Base-by-base conservation (phyloP, 2,329 filamentous ascomycete genomes). In the Fusarium euwallaceae region DNA sequence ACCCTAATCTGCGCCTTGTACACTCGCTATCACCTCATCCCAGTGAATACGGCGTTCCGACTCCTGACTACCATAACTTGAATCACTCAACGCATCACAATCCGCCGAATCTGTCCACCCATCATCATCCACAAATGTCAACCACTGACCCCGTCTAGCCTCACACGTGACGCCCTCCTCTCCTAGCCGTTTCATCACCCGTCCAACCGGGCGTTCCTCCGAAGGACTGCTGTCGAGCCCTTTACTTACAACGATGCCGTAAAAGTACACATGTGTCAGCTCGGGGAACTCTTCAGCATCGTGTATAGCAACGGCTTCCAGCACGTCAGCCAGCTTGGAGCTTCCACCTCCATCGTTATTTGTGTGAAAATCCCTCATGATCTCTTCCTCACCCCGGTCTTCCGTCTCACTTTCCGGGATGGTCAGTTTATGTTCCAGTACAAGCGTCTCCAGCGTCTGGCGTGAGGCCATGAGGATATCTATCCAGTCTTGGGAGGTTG, bases 81-180 rank as follows among this genome's bases (percentile, higher is more conserved):
- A 5, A 9, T 56, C 53, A 16, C 32, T 36, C 6, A 12, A 5
- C 29, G n/a, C 55, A 34, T 58, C 32, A 29, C 51, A 56, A 12
- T 9, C 12, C 6, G 12, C 51, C 51, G 11, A 36, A 1, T 12
- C 2, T 3, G 4, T 8, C 32, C 27, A 20, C 2, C 12, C 24
- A 4, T 53, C 51, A 36, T n/a, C 7, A 8, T 34, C n/a, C 4
- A 36, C 51, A 17, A 36, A 34, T 4, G 3, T 17, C 6, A 24
- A 71, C 71, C 74, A 76, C 1, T 41, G 34, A 0, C 73, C 73
- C 17, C 64, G 4, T 5, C 74, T 76, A 5, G 66, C 74, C 27
- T 76, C 71, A 12, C 69, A 72, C 4, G 37, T 29, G 0, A 72
- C 17, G 2, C 24, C 59, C 3, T 20, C 20, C 0, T 22, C 7